Conservation (phyloP, 2,329 filamentous ascomycete species). For the Metarhizium sp. region DNA sequence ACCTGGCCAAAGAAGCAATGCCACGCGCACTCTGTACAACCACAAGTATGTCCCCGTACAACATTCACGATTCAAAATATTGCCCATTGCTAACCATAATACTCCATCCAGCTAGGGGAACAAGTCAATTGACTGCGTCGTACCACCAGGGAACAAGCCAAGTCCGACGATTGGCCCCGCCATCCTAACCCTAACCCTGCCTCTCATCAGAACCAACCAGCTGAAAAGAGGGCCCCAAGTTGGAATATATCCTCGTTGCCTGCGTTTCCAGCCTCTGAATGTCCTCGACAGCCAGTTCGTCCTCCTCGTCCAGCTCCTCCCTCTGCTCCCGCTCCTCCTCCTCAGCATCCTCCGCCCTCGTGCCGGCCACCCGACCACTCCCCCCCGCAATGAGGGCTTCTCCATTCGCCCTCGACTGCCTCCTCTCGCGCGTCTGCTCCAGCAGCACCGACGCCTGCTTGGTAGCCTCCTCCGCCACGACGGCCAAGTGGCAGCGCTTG, state of each 20-base stretch:
- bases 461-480: conserved; percentile 9
- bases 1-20: no score
- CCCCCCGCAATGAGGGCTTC: neutral
- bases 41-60: no score
- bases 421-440: conserved; percentile 2
- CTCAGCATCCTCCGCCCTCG: neutral
- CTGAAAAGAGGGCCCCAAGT: neutral
- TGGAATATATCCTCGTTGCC: neutral
- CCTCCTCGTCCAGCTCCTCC: conserved; percentile 1
- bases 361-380: neutral
- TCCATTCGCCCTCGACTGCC: neutral
- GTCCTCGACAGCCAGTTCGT: conserved; percentile 2
- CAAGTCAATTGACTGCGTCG: no score
- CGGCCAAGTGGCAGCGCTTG: conserved; percentile 8
- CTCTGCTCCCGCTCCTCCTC: neutral
- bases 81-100: no score
- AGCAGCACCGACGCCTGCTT: conserved; percentile 7
- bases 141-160: no score
- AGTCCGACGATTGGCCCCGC: no score
- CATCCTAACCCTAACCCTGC: no score
- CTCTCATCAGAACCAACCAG: conserved; percentile 34
- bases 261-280: conserved; percentile 8
- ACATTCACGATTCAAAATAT: no score
- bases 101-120: no score
- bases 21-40: no score